phyloP scores from a whole-genome alignment of 2,329 filamentous ascomycete genomes.

The Didymella segeticola region DNA sequence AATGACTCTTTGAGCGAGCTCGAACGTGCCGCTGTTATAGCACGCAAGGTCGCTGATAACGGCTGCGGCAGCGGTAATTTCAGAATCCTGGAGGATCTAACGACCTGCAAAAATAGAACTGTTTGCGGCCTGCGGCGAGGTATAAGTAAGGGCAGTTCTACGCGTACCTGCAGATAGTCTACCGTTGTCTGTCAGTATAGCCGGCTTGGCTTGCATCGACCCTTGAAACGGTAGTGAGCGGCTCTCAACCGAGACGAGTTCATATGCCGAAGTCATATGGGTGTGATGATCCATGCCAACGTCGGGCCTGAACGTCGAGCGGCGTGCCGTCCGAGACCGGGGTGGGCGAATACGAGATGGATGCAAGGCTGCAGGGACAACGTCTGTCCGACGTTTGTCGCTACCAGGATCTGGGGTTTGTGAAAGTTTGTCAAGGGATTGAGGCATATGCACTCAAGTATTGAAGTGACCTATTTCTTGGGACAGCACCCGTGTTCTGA shows the following conservation, averaged over 20 bases:
- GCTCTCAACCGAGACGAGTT: conserved; percentile 31
- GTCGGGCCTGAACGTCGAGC: conserved; percentile 5
- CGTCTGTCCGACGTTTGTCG: conserved; percentile 11
- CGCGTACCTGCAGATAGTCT: conserved; percentile 37
- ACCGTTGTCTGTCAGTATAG: conserved; percentile 24
- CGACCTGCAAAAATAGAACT: conserved; percentile 12
- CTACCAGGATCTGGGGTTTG: conserved; percentile 14
- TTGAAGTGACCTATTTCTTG: conserved; percentile 8
- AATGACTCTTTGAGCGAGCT: neutral
- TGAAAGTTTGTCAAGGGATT: conserved; percentile 6
- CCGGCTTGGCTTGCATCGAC: conserved; percentile 24
- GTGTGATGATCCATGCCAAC: conserved; percentile 18
- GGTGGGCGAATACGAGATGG: conserved; percentile 13
- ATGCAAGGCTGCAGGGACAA: conserved; percentile 15
- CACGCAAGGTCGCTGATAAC: conserved; percentile 6
- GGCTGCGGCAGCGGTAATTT: conserved; percentile 11
- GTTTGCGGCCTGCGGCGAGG: conserved; percentile 9
- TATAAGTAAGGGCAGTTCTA: conserved; percentile 15
- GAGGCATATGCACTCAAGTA: conserved; percentile 18
- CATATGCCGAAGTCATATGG: conserved; percentile 28
- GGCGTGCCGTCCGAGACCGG: conserved; percentile 13
- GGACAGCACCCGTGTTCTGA: neutral
- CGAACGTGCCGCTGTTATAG: neutral
- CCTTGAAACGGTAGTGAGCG: conserved; percentile 27
- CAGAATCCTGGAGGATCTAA: conserved; percentile 7